These are phyloP conservation scores for Xerocomellus amylosporus DNA, from an alignment of 768 basidiomycete species.

Conservation along the genomic window DNA sequence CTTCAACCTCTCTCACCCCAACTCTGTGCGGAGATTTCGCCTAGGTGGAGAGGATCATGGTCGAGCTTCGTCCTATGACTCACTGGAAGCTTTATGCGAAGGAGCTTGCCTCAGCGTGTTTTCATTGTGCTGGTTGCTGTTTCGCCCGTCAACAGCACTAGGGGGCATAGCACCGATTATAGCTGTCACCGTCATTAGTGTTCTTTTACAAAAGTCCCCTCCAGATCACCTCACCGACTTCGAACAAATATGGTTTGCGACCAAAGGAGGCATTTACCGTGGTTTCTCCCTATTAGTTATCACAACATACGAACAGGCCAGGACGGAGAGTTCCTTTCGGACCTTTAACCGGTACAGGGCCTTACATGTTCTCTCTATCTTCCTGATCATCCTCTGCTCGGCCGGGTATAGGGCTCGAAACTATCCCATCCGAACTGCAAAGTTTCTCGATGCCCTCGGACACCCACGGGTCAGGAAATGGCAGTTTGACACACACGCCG, in stretches of 20 bases:
- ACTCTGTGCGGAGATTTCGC: too few species aligned
- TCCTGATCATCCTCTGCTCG: background rate
- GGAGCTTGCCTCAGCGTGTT: background rate
- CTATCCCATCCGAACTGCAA: background rate
- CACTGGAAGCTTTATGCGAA: background rate
- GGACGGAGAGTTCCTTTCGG: background rate
- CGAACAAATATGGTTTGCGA: too few species aligned
- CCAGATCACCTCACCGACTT: background rate
- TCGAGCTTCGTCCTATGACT: background rate
- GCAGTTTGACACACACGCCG: background rate
- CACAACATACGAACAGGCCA: background rate
- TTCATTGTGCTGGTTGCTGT: background rate
- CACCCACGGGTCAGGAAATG: background rate
- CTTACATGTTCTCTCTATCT: background rate
- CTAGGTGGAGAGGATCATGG: background rate
- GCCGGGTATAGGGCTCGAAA: background rate
- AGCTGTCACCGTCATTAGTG: too few species aligned
- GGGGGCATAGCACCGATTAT: too few species aligned
- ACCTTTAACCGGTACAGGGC: too few species aligned
- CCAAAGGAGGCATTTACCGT: background rate
- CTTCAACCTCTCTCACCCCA: background rate
- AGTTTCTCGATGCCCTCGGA: background rate
- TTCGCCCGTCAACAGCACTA: background rate
- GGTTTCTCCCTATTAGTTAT: background rate
- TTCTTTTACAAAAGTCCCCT: background rate